Evolutionary conservation across 257 asterid species (phyloP).

Genomic region (Agastache rugosa): DNA sequence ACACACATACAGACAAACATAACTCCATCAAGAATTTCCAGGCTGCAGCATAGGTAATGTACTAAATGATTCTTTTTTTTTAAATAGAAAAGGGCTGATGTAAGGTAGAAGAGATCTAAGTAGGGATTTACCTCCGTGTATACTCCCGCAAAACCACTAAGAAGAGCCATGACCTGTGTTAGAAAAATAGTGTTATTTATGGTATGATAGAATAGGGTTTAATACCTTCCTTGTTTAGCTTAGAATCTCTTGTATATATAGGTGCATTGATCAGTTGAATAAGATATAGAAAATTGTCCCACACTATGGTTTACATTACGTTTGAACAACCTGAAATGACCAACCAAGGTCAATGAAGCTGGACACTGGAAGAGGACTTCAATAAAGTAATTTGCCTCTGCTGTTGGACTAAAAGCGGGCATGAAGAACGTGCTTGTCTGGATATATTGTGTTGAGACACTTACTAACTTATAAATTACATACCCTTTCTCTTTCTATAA

Average conservation of each 20-base stretch:
- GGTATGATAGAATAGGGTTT: no score
- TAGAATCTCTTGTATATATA: no score
- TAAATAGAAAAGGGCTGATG: slow-evolving; percentile 6
- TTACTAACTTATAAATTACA: not conserved
- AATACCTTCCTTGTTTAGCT: no score
- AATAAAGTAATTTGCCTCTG: not conserved
- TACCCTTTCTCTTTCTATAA: slow-evolving; percentile 2
- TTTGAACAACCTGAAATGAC: slow-evolving; percentile 74
- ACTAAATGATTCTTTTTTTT: not conserved
- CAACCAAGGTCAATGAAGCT: slow-evolving; percentile 30
- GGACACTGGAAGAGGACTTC: slow-evolving; percentile 4
- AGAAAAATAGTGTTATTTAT: no score
- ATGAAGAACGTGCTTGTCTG: not conserved
- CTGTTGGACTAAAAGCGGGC: slow-evolving; percentile 13
- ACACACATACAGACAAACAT: no score
- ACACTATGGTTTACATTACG: no score
- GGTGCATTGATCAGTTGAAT: no score
- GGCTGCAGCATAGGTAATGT: slow-evolving; percentile 20
- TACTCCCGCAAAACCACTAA: slow-evolving; percentile 99
- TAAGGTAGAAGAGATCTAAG: slow-evolving; percentile 25
- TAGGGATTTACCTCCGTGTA: slow-evolving; percentile 86
- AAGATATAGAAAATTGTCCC: no score
- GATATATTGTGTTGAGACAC: slow-evolving; percentile 3
- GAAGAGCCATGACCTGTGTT: slow-evolving; percentile 98
- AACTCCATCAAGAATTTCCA: not conserved